Evolutionary conservation across 1,284 basidiomycete species (phyloP).

Genomic region (Gomphus bonarii): DNA sequence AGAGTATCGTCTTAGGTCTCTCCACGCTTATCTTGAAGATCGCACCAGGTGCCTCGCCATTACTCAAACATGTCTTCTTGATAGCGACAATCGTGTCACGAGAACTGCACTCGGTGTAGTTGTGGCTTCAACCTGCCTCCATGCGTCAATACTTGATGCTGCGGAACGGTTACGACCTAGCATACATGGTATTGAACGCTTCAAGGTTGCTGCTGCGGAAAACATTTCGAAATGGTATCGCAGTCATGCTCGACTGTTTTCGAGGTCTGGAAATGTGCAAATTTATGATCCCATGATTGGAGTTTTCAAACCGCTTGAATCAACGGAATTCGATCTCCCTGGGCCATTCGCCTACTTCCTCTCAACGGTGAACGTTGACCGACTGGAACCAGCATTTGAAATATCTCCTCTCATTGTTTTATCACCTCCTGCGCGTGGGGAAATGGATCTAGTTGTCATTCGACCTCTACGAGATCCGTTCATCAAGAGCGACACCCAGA

Average conservation of each 20-base stretch:
- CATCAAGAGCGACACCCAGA: constrained; percentile 28
- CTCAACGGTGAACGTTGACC: constrained; percentile 70
- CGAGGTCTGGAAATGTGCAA: constrained; percentile 17
- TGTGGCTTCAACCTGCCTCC: constrained; percentile 73
- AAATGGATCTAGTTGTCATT: constrained; percentile 76
- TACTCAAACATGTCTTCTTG: constrained; percentile 41
- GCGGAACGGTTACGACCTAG: constrained; percentile 64
- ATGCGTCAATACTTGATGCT: constrained; percentile 76
- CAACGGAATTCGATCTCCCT: constrained; percentile 27
- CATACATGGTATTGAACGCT: constrained; percentile 74
- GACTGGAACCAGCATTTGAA: constrained; percentile 74
- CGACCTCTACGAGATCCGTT: constrained; percentile 65
- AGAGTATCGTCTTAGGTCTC: constrained; percentile 42
- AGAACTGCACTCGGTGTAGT: constrained; percentile 40
- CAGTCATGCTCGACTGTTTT: constrained; percentile 42
- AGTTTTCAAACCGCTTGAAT: constrained; percentile 37
- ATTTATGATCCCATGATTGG: constrained; percentile 47
- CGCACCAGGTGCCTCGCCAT: constrained; percentile 44
- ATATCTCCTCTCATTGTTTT: constrained; percentile 47
- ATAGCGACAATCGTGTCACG: constrained; percentile 15
- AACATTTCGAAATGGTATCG: constrained; percentile 71
- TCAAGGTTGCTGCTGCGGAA: constrained; percentile 72
- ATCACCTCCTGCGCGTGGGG: constrained; percentile 28
- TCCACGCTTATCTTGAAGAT: constrained; percentile 26
- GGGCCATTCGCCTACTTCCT: constrained; percentile 87